Percentiles rank a stretch among this genome's conserved stretches.
Evolutionary conservation across 306 rosid genomes (phyloP).

Genomic region (Dalbergia cultrata): DNA sequence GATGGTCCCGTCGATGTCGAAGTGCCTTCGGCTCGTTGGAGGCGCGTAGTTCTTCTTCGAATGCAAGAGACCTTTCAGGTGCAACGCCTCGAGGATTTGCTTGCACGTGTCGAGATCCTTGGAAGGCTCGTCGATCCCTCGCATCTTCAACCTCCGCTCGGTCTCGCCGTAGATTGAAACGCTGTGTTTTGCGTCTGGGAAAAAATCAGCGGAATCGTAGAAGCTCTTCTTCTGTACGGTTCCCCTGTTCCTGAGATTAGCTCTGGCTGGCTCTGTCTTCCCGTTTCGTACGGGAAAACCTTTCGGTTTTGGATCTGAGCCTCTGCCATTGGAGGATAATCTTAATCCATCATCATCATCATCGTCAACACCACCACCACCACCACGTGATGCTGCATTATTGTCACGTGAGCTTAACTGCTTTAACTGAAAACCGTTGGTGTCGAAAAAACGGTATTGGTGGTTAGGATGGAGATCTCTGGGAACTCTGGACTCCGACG

Average conservation of each 20-base stretch:
- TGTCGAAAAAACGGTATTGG: slow-evolving; percentile 59
- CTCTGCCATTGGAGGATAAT: background rate
- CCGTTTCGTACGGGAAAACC: slow-evolving; percentile 30
- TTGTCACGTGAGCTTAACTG: slow-evolving; percentile 32
- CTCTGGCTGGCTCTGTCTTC: slow-evolving; percentile 40
- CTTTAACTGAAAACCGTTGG: slow-evolving; percentile 56
- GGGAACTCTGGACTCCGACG: slow-evolving; percentile 84
- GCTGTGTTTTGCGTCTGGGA: slow-evolving; percentile 77
- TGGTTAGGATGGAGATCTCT: slow-evolving; percentile 55
- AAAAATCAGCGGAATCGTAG: slow-evolving; percentile 81
- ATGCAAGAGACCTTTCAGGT: slow-evolving; percentile 89
- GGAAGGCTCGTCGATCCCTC: slow-evolving; percentile 82
- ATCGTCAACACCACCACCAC: background rate
- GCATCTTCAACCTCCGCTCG: slow-evolving; percentile 75
- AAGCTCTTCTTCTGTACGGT: slow-evolving; percentile 76
- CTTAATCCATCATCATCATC: too few species aligned
- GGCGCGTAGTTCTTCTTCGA: slow-evolving; percentile 50
- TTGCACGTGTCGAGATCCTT: slow-evolving; percentile 79
- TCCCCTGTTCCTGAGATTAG: slow-evolving; percentile 46
- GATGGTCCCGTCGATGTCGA: slow-evolving; percentile 49
- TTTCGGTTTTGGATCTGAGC: slow-evolving; percentile 43
- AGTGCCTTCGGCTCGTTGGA: slow-evolving; percentile 51
- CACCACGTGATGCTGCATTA: background rate
- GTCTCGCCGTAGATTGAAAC: slow-evolving; percentile 66
- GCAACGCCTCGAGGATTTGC: slow-evolving; percentile 84